Percentiles rank a stretch among this genome's conserved stretches.
These are phyloP conservation scores for Nakaseomyces sp. DNA, from an alignment of 1,139 yeast genomes.

Conservation along the genomic window DNA sequence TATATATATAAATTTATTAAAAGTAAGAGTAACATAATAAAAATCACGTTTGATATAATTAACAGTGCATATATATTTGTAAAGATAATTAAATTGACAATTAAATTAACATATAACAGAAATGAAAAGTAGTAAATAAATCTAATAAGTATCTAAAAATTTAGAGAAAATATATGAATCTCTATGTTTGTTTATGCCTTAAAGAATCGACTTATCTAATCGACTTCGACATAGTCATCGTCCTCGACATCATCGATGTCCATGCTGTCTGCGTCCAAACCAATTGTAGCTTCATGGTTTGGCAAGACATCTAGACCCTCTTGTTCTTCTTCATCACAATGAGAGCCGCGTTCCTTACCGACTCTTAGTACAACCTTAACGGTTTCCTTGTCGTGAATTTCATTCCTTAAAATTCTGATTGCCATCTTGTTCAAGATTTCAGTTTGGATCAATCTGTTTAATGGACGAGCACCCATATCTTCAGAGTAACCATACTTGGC, in stretches of 20 bases:
- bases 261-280: constrained; percentile 32
- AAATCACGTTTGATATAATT: no score
- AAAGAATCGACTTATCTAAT: not conserved
- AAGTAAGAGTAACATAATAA: no score
- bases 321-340: constrained; percentile 44
- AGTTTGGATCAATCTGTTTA: constrained; percentile 84
- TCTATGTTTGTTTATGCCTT: not conserved
- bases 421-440: constrained; percentile 85
- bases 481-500: constrained; percentile 81
- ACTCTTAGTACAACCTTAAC: constrained; percentile 53
- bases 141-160: not conserved
- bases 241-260: constrained; percentile 18
- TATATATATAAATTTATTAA: no score
- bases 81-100: no score
- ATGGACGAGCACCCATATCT: constrained; percentile 95
- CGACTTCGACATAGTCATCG: constrained; percentile 3
- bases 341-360: constrained; percentile 72
- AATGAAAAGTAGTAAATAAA: no score
- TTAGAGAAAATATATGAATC: not conserved
- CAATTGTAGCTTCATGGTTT: constrained; percentile 61
- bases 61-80: no score
- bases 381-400: constrained; percentile 76
- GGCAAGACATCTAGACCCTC: constrained; percentile 73
- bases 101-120: no score
- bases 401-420: constrained; percentile 76